Percentiles rank a stretch among this genome's conserved stretches.
These are phyloP conservation scores for Claviceps fusiformis DNA, from an alignment of 2,329 filamentous ascomycete species.

Conservation along the genomic window DNA sequence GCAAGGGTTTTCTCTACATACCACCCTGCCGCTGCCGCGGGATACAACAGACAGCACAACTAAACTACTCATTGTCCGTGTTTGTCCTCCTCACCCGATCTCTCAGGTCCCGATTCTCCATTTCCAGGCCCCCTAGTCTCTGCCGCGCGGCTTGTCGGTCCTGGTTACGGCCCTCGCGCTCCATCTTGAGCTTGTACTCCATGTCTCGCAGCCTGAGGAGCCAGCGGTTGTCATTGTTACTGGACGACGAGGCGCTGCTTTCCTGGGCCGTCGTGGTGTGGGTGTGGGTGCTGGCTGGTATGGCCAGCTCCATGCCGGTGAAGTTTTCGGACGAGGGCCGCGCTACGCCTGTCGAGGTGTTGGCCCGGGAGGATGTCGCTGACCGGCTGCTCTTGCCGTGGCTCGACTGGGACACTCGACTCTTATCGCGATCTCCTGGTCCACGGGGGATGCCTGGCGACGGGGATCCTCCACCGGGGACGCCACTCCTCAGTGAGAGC, in stretches of 20 bases:
- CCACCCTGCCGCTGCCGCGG: background rate
- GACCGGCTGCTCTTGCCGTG: constrained; percentile 18
- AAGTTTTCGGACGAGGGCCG: constrained; percentile 11
- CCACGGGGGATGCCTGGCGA: constrained; percentile 42
- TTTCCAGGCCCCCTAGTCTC: constrained; percentile 61
- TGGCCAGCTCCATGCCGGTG: constrained; percentile 16
- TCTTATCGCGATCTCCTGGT: constrained; percentile 31
- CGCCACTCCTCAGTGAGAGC: constrained; percentile 4
- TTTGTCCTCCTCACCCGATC: constrained; percentile 38
- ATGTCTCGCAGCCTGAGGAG: constrained; percentile 74
- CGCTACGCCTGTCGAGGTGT: constrained; percentile 16
- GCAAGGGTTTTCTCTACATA: no score
- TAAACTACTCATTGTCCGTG: constrained; percentile 6
- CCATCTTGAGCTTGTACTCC: constrained; percentile 77
- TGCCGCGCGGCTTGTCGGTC: constrained; percentile 75
- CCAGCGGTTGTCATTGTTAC: constrained; percentile 56
- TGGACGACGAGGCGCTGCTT: constrained; percentile 7
- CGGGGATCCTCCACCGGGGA: constrained; percentile 28
- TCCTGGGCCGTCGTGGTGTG: constrained; percentile 4
- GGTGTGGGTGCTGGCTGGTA: constrained; percentile 4
- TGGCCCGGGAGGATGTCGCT: constrained; percentile 17
- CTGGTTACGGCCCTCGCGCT: constrained; percentile 71
- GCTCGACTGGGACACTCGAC: constrained; percentile 20
- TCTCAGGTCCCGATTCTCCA: constrained; percentile 58
- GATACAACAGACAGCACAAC: background rate